A percentile compares a stretch with the other conserved stretches of the same genome.
These are phyloP conservation scores for Candida taoyuanica DNA, from an alignment of 805 yeast species.

Conservation along the genomic window DNA sequence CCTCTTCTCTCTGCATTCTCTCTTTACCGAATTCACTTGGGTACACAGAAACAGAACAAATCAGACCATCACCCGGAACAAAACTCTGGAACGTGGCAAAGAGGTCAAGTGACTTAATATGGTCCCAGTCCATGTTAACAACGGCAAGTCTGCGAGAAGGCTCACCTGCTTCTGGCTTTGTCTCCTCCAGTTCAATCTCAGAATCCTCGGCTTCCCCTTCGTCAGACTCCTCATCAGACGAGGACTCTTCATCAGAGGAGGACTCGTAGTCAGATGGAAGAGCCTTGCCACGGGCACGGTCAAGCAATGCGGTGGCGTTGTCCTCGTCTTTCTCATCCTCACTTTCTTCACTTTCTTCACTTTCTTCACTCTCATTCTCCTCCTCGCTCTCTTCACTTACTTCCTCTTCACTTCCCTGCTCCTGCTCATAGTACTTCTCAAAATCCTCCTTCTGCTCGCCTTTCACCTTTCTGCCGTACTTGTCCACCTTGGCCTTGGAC, in stretches of 20 bases:
- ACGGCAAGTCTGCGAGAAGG: slow-evolving; percentile 81
- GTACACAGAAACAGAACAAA: slow-evolving; percentile 63
- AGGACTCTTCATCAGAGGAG: slow-evolving; percentile 36
- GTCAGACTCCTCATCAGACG: slow-evolving; percentile 36
- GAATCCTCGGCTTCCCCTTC: slow-evolving; percentile 40
- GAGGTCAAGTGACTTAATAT: slow-evolving; percentile 79
- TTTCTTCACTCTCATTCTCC: slow-evolving; percentile 32
- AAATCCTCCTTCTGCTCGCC: slow-evolving; percentile 33
- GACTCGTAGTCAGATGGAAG: slow-evolving; percentile 37
- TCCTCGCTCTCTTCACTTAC: slow-evolving; percentile 23
- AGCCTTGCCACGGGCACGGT: slow-evolving; percentile 67
- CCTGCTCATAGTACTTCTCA: slow-evolving; percentile 29
- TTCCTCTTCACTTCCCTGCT: slow-evolving; percentile 2
- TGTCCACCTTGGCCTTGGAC: slow-evolving; percentile 61
- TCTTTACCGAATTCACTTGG: slow-evolving; percentile 94
- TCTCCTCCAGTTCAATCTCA: slow-evolving; percentile 52
- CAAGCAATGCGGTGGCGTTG: slow-evolving; percentile 29
- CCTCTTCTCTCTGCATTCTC: slow-evolving; percentile 82
- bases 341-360: slow-evolving; percentile 16
- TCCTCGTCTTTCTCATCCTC: slow-evolving; percentile 20
- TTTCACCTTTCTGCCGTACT: slow-evolving; percentile 75
- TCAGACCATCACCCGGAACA: slow-evolving; percentile 69
- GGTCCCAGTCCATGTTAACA: slow-evolving; percentile 97
- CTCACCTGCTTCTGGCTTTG: slow-evolving; percentile 79
- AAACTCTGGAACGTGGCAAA: slow-evolving; percentile 87